Evolutionary conservation across 805 yeast species (phyloP).

Genomic region (Barnettozyma sp.): DNA sequence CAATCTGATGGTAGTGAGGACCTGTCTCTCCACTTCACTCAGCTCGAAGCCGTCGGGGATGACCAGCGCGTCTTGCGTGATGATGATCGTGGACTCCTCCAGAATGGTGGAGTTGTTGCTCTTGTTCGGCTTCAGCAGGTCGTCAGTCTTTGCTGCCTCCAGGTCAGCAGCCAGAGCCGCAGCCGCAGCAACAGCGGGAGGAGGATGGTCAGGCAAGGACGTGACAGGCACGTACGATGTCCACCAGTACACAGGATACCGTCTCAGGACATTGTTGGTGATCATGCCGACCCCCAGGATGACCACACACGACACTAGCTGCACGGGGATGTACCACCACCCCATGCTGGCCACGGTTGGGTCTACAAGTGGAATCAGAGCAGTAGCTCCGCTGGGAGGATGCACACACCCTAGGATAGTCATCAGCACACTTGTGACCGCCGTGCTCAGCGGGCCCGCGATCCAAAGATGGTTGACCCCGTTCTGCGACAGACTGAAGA

Average conservation of each 20-base stretch:
- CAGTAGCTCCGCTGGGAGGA: constrained; percentile 70
- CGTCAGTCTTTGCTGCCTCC: background rate
- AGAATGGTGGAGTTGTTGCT: no score
- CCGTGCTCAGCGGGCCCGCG: constrained; percentile 54
- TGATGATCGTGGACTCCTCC: background rate
- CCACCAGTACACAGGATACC: constrained; percentile 60
- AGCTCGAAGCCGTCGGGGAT: constrained; percentile 6
- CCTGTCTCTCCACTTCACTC: constrained; percentile 6
- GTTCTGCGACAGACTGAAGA: constrained; percentile 38
- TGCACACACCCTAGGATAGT: constrained; percentile 48
- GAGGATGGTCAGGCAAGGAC: no score
- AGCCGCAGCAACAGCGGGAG: no score
- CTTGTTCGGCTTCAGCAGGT: no score
- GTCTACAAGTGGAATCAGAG: constrained; percentile 48
- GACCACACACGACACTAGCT: constrained; percentile 41
- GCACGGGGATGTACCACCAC: constrained; percentile 60
- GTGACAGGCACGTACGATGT: constrained; percentile 15
- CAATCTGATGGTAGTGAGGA: constrained; percentile 4
- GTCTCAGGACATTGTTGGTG: constrained; percentile 44
- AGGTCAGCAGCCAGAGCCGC: background rate
- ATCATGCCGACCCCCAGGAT: constrained; percentile 45
- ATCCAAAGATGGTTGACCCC: constrained; percentile 48
- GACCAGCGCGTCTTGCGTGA: constrained; percentile 2
- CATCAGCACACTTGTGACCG: constrained; percentile 46
- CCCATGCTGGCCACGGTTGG: constrained; percentile 40